Evolutionary conservation across 1,139 yeast species (phyloP).

Genomic region (Blastobotrys petasosporus): DNA sequence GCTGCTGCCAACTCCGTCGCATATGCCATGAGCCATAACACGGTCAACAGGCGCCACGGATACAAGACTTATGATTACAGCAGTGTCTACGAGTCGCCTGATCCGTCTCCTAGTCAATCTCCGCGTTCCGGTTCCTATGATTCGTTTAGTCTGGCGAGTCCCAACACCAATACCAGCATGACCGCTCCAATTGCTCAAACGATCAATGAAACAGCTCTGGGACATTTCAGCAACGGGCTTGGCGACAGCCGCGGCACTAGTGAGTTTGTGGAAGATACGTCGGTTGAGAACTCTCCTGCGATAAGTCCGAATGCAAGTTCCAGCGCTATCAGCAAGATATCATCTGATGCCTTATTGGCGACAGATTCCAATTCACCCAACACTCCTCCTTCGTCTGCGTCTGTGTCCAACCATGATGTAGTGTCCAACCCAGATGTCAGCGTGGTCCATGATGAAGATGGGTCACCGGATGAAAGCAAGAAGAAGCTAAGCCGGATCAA

Average conservation of each 20-base stretch:
- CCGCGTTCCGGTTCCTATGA: slow-evolving; percentile 17
- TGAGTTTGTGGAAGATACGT: slow-evolving; percentile 15
- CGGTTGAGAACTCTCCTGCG: neutral
- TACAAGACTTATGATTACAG: slow-evolving; percentile 77
- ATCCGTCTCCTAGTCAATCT: slow-evolving; percentile 22
- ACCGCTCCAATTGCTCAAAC: slow-evolving; percentile 10
- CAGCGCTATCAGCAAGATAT: too few relatives aligned
- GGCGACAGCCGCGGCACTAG: slow-evolving; percentile 2
- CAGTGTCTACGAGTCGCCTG: slow-evolving; percentile 51
- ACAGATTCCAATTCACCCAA: too few relatives aligned
- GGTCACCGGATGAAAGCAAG: too few relatives aligned
- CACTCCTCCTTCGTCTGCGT: neutral
- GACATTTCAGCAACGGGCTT: slow-evolving; percentile 17
- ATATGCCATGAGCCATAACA: slow-evolving; percentile 65
- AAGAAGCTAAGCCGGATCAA: slow-evolving; percentile 13
- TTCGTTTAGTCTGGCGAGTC: slow-evolving; percentile 8
- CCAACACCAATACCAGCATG: slow-evolving; percentile 2
- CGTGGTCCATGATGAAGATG: neutral
- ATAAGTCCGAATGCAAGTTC: too few relatives aligned
- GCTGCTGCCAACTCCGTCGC: slow-evolving; percentile 29
- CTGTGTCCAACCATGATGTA: neutral
- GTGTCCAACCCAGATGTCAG: neutral
- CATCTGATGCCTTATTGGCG: too few relatives aligned
- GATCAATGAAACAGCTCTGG: slow-evolving; percentile 21
- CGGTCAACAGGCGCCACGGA: slow-evolving; percentile 68